Evolutionary conservation across 2,329 filamentous ascomycete species (phyloP).

Genomic region (Cladosporium sp.): DNA sequence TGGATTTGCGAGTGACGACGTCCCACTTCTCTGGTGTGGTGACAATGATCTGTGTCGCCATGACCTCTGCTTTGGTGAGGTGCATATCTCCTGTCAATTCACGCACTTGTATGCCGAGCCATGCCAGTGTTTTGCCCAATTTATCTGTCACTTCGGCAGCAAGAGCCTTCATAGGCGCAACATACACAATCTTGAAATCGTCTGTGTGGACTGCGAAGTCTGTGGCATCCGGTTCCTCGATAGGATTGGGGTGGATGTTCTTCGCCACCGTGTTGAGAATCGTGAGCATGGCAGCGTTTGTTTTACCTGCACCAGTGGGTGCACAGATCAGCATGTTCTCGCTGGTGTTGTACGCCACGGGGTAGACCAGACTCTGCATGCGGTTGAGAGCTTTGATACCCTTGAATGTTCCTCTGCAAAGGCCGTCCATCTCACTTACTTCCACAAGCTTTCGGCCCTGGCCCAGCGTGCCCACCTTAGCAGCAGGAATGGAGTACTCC

Average conservation of each 20-base stretch:
- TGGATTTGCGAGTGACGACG: conserved; percentile 94
- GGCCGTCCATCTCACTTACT: conserved; percentile 80
- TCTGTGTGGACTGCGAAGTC: conserved; percentile 82
- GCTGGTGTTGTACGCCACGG: conserved; percentile 90
- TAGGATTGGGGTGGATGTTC: conserved; percentile 77
- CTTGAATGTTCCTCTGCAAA: conserved; percentile 89
- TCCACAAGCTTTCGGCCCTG: conserved; percentile 73
- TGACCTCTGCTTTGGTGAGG: conserved; percentile 91
- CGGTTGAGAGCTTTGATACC: conserved; percentile 92
- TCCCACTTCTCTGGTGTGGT: conserved; percentile 99
- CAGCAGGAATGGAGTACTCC: conserved; percentile 83
- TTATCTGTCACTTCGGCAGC: conserved; percentile 97
- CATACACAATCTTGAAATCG: conserved; percentile 98
- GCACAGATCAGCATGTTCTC: conserved; percentile 99
- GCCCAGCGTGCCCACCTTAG: conserved; percentile 72
- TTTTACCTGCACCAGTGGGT: conserved; percentile 93
- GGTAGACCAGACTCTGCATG: conserved; percentile 97
- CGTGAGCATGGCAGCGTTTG: conserved; percentile 95
- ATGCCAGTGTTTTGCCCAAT: conserved; percentile 84
- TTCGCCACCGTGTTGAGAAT: conserved; percentile 88
- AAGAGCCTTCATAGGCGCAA: conserved; percentile 97
- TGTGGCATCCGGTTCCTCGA: conserved; percentile 69
- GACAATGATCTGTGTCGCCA: conserved; percentile 96
- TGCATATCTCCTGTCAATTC: conserved; percentile 99
- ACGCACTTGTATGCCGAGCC: conserved; percentile 88